These are phyloP conservation scores for Mallotus repandus DNA, from an alignment of 441 rosid genomes.

Conservation along the genomic window DNA sequence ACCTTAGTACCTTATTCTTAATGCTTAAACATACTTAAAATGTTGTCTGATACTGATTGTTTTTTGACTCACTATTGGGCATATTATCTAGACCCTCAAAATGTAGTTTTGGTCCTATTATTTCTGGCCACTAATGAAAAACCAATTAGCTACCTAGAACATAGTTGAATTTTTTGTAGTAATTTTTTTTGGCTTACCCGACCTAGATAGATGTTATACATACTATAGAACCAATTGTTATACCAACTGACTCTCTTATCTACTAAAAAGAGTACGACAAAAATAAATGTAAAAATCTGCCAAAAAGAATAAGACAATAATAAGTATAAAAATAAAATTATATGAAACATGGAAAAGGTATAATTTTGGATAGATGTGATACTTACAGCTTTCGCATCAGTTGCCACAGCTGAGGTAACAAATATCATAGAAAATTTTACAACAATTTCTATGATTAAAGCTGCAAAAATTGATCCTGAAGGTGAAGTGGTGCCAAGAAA, in stretches of 20 bases:
- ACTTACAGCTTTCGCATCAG: slow-evolving; percentile 57
- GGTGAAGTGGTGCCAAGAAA: slow-evolving; percentile 52
- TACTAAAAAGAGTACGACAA: slow-evolving; percentile 8
- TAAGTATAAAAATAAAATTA: neutral
- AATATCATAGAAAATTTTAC: slow-evolving; percentile 70
- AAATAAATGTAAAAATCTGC: neutral
- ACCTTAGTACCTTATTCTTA: too few species aligned
- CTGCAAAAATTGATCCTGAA: slow-evolving; percentile 46
- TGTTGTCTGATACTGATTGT: too few species aligned
- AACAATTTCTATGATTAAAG: slow-evolving; percentile 55
- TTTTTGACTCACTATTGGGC: too few species aligned
- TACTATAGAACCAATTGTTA: slow-evolving; percentile 67
- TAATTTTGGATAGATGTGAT: neutral
- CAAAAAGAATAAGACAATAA: too few species aligned
- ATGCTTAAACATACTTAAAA: too few species aligned
- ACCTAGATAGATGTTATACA: slow-evolving; percentile 65
- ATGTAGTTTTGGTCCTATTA: too few species aligned
- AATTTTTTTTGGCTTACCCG: slow-evolving; percentile 35
- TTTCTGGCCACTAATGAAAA: too few species aligned
- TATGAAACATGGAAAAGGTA: neutral
- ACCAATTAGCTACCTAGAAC: too few species aligned
- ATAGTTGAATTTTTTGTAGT: neutral
- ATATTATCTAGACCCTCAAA: too few species aligned
- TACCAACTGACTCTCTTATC: slow-evolving; percentile 64
- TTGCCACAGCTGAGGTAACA: slow-evolving; percentile 55